Conservation (phyloP, 345 rosid genomes). For the Aquilaria sinensis region DNA sequence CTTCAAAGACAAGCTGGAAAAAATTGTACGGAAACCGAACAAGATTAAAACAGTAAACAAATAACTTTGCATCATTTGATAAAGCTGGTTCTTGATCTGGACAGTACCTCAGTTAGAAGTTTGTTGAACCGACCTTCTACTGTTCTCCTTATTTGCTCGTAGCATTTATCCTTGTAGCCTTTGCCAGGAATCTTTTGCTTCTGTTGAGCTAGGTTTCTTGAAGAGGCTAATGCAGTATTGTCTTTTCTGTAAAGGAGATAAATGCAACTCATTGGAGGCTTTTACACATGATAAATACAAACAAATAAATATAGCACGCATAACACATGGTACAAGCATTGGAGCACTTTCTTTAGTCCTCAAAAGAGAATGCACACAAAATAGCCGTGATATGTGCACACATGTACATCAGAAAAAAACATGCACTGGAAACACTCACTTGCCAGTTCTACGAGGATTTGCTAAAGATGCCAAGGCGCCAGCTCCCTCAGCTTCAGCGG, state of each 20-base stretch:
- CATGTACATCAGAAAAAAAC: background rate
- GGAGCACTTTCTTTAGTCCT: too few relatives aligned
- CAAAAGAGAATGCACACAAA: too few relatives aligned
- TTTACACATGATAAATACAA: background rate
- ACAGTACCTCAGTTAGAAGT: slow-evolving; percentile 67
- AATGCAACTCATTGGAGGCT: too few relatives aligned
- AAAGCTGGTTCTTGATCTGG: background rate
- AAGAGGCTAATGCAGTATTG: slow-evolving; percentile 44
- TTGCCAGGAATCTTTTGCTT: slow-evolving; percentile 85
- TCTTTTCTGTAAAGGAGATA: slow-evolving; percentile 44
- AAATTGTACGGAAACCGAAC: slow-evolving; percentile 23
- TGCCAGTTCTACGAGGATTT: slow-evolving; percentile 88
- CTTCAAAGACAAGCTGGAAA: slow-evolving; percentile 79
- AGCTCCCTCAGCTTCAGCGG: slow-evolving; percentile 99
- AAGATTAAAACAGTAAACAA: slow-evolving; percentile 12
- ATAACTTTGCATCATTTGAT: slow-evolving; percentile 2
- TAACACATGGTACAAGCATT: too few relatives aligned
- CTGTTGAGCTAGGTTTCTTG: slow-evolving; percentile 56
- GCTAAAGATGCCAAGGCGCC: slow-evolving; percentile 88
- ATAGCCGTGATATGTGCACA: too few relatives aligned
- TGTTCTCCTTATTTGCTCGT: slow-evolving; percentile 81
- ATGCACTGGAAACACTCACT: slow-evolving; percentile 36
- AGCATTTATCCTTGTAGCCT: slow-evolving; percentile 96
- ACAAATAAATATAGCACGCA: background rate
- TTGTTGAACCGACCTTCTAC: slow-evolving; percentile 82